Conservation (phyloP, 2,329 filamentous ascomycete genomes). For the Pseudocercospora vitis region DNA sequence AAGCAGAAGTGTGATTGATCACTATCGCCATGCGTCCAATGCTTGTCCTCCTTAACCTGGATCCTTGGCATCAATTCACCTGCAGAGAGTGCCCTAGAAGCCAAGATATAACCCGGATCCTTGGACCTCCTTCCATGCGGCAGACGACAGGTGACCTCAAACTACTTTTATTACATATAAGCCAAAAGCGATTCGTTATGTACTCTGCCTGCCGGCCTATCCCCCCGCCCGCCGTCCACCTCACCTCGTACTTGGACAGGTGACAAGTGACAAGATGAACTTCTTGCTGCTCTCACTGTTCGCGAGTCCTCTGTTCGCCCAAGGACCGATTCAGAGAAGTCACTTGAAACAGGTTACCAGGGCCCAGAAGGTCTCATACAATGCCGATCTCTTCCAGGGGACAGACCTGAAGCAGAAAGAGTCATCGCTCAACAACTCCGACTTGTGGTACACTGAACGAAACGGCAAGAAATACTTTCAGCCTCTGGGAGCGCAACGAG, state of each 20-base stretch:
- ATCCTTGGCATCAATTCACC: slow-evolving; percentile 8
- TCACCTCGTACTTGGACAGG: background rate
- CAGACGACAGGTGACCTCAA: background rate
- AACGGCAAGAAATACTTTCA: slow-evolving; percentile 35
- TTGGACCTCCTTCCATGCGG: background rate
- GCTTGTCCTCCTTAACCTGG: background rate
- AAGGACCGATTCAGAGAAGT: slow-evolving; percentile 16
- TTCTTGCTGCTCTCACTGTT: slow-evolving; percentile 13
- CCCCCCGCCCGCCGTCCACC: background rate
- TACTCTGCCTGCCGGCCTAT: background rate
- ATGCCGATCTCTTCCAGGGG: slow-evolving; percentile 32
- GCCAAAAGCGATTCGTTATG: background rate
- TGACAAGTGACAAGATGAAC: slow-evolving; percentile 21
- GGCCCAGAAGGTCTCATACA: slow-evolving; percentile 21
- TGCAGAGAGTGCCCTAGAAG: background rate
- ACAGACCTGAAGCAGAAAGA: slow-evolving; percentile 31
- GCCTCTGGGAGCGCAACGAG: slow-evolving; percentile 42
- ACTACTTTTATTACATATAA: slow-evolving; percentile 5
- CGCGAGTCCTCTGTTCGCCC: slow-evolving; percentile 16
- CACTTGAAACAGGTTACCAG: slow-evolving; percentile 19
- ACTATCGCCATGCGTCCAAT: background rate
- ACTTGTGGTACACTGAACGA: slow-evolving; percentile 33
- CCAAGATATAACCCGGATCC: background rate
- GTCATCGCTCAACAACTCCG: slow-evolving; percentile 32
- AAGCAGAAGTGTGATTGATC: slow-evolving; percentile 1